These are phyloP conservation scores for Albatrellus sp. DNA, from an alignment of 1,284 basidiomycete species.

Conservation along the genomic window DNA sequence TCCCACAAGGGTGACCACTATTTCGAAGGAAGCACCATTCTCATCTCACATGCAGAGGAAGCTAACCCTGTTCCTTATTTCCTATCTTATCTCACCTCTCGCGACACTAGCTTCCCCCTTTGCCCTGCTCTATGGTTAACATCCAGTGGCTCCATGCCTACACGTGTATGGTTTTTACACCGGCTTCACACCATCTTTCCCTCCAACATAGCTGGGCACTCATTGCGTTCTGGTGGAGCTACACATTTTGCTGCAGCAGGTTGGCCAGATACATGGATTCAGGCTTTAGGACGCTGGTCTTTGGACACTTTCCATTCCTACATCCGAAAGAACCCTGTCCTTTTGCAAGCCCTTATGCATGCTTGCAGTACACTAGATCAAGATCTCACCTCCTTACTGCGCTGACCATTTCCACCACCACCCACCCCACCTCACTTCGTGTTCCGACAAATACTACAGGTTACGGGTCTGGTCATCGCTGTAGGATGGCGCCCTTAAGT, in stretches of 20 bases:
- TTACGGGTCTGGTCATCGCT: no score
- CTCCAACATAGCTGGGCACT: constrained; percentile 19
- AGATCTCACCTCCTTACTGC: no score
- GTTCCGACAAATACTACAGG: no score
- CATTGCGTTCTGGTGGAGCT: constrained; percentile 23
- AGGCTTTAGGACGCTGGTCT: constrained; percentile 25
- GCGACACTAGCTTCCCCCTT: constrained; percentile 11
- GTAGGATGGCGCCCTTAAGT: no score
- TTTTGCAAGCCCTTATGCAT: constrained; percentile 13
- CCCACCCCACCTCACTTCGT: no score
- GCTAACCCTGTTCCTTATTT: constrained; percentile 2
- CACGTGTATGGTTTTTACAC: constrained; percentile 15
- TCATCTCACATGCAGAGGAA: no score
- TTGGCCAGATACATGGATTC: constrained; percentile 19
- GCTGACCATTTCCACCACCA: no score
- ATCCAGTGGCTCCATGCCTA: constrained; percentile 13
- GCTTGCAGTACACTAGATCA: no score
- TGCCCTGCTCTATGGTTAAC: constrained; percentile 13
- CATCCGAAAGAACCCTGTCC: constrained; percentile 20
- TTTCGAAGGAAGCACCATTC: no score
- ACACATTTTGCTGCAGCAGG: constrained; percentile 22
- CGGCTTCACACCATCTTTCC: constrained; percentile 11
- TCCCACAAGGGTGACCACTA: no score
- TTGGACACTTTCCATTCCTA: constrained; percentile 23
- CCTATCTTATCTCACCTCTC: constrained; percentile 8